Base-by-base conservation (phyloP, 2,329 filamentous ascomycete species). In the Fusarium liriodendri region DNA sequence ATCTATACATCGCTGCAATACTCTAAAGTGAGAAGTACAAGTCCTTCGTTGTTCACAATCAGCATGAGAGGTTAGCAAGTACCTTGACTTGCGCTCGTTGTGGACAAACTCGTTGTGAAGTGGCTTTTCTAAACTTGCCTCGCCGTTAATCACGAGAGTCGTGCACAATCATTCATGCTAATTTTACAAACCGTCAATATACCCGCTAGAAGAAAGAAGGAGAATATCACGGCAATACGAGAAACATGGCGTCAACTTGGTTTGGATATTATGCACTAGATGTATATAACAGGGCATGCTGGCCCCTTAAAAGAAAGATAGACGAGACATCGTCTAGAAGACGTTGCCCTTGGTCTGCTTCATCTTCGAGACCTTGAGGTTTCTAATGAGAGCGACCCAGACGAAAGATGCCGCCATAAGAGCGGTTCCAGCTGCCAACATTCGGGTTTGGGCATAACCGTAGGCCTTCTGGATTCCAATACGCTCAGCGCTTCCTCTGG, bases 401-500 rank as follows among this genome's bases (percentile, higher is more conserved):
- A 69, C 25, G 13, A 76, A 74, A 0, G 73, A 64, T 10, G 74
- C 52, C 11, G 63, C 73, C 73, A 76, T 76, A 0, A 76, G 72
- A 0, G 71, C 71, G 1, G 73, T 76, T 14, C 73, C 73, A n/a
- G 74, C 72, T 13, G 69, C 71, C 18, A 77, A 22, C 75, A 77
- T 77, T 4, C 71, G 57, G 0, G 62, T 76, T 10, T 71, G 72
- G 1, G 71, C 64, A 40, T 73, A 68, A 1, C 60, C 85, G 67
- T 88, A 89, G 3, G 86, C 85, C 35, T 79, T 62, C n/a, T 84
- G 80, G 55, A 87, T 86, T 4, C 81, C 87, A 16, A 79, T 68
- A 11, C 86, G 78, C 33, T 79, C 83, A 0, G 82, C 77, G 5
- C 75, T 84, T 7, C 85, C 84, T 14, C 83, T 76, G 0, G 80